A percentile compares a stretch with the other conserved stretches of the same genome.
These are phyloP conservation scores for Astraeus odoratus DNA, from an alignment of 768 basidiomycete species.

Conservation along the genomic window DNA sequence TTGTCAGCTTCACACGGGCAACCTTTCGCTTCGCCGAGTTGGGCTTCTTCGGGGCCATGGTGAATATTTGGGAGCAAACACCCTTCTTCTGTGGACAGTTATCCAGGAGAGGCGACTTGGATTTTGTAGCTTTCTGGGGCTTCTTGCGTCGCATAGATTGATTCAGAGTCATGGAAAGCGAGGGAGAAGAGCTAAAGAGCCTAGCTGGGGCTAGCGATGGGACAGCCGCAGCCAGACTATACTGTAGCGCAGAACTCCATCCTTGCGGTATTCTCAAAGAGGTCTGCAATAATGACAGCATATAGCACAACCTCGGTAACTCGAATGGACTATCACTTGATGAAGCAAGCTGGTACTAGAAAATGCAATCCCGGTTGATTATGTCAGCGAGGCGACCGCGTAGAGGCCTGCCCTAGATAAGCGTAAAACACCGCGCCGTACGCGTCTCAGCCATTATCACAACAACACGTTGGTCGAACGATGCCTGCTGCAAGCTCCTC, in stretches of 20 bases:
- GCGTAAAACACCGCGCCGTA: not conserved
- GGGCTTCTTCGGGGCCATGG: slow-evolving; percentile 90
- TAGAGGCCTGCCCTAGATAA: slow-evolving; percentile 24
- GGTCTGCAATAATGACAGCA: slow-evolving; percentile 23
- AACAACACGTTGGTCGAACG: not conserved
- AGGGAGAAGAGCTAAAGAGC: slow-evolving; percentile 57
- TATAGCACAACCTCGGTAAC: no score
- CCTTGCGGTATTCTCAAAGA: slow-evolving; percentile 11
- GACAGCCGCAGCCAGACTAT: not conserved
- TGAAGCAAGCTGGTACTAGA: not conserved
- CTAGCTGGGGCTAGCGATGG: slow-evolving; percentile 28
- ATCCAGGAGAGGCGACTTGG: slow-evolving; percentile 74
- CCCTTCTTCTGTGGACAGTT: slow-evolving; percentile 84
- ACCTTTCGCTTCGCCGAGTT: slow-evolving; percentile 99
- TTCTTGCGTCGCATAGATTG: slow-evolving; percentile 81
- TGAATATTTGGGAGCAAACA: slow-evolving; percentile 77
- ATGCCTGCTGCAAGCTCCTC: slow-evolving; percentile 32
- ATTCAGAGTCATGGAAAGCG: slow-evolving; percentile 67
- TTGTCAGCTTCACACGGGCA: slow-evolving; percentile 85
- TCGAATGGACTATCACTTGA: not conserved
- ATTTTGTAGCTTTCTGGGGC: slow-evolving; percentile 36
- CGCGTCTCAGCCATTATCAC: not conserved
- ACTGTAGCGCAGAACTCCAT: slow-evolving; percentile 11
- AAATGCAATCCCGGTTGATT: slow-evolving; percentile 1
- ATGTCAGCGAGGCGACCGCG: slow-evolving; percentile 14